Evolutionary conservation across 2,329 filamentous ascomycete species (phyloP).

Genomic region (Talaromyces sp.): DNA sequence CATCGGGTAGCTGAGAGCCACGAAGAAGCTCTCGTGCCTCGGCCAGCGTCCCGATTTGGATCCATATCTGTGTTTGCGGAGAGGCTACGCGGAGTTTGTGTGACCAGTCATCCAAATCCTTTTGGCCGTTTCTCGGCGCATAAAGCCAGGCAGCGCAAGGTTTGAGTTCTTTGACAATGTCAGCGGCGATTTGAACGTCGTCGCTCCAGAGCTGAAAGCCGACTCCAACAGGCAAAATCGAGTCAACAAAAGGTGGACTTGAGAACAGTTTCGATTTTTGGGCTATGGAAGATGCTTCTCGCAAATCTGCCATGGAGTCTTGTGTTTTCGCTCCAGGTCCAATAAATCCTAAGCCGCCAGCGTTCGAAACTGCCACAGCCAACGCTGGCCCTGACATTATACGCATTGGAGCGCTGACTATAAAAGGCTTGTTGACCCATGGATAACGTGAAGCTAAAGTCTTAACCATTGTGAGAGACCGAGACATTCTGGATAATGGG

Average conservation of each 20-base stretch:
- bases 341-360: constrained; percentile 56
- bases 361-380: constrained; percentile 57
- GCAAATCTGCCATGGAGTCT: constrained; percentile 31
- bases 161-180: constrained; percentile 31
- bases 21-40: constrained; percentile 46
- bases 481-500: neutral
- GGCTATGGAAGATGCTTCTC: constrained; percentile 25
- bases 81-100: constrained; percentile 40
- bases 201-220: constrained; percentile 43
- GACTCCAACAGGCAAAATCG: constrained; percentile 38
- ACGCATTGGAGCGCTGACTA: constrained; percentile 68
- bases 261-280: constrained; percentile 23
- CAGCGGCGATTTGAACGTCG: constrained; percentile 31
- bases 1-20: constrained; percentile 44
- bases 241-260: constrained; percentile 4
- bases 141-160: constrained; percentile 45
- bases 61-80: constrained; percentile 50
- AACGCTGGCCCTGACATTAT: constrained; percentile 57
- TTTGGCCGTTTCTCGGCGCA: constrained; percentile 31
- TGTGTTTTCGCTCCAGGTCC: constrained; percentile 51
- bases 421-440: constrained; percentile 58
- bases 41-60: constrained; percentile 52
- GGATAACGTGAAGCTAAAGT: constrained; percentile 33
- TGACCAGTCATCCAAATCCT: constrained; percentile 47
- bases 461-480: constrained; percentile 2